Evolutionary conservation across 805 yeast genomes (phyloP), one percentile per base, ranked within the genome.

Genomic region (Cyberlindnera japonica): DNA sequence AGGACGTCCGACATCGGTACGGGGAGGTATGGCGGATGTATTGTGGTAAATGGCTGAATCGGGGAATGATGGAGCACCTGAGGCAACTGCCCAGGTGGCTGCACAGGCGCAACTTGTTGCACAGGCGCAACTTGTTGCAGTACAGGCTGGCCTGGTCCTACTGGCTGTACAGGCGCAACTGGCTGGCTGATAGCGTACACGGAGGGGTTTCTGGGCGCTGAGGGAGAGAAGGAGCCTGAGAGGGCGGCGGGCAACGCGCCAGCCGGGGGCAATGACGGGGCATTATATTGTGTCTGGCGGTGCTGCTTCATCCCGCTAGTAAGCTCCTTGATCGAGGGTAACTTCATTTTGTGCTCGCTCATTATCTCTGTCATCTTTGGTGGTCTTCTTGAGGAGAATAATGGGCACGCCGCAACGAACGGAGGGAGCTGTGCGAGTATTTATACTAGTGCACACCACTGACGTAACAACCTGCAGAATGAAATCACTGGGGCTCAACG

Each of bases 241-340:
- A 12, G 10, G 10, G 28, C 9, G 28, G 28, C 9, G 9, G 28
- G 15, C 15, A 12, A 15, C 28, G n/a, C n/a, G 28, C 15, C 14
- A 25, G n/a, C 14, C 28, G 33, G 13, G 16, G 5, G 25, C 3
- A n/a, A 5, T 13, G 12, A 25, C 16, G 13, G 34, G 5, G 16
- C 19, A 18, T 19, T 33, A 25, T 24, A 26, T 7, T 33, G 36
- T 13, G 25, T 33, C 31, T 21, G 26, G 35, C 11, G 8, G 26
- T 32, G 45, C 28, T 23, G 35, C 9, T 23, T 38, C 13, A 46
- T 28, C 6, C 50, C 49, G 16, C 38, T 44, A 22, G 51, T 48
- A 23, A 49, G 47, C 34, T 49, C 53, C 26, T 30, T 44, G 30
- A 49, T 47, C 13, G 53, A 49, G 21, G 53, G 53, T 20, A 49